Evolutionary conservation across 345 rosid species (phyloP).

Genomic region (Orychophragmus violaceus): DNA sequence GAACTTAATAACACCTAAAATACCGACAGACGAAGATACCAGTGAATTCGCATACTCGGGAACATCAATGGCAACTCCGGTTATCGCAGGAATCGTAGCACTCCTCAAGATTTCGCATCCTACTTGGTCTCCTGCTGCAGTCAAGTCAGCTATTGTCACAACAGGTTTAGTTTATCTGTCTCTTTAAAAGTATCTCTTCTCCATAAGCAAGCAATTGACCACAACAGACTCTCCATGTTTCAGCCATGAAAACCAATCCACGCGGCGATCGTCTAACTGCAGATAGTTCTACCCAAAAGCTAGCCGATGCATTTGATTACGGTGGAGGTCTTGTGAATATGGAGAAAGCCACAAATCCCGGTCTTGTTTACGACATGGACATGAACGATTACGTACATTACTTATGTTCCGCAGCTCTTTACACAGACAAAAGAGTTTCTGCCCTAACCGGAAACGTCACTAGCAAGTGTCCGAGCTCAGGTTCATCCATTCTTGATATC

Average conservation of each 20-base stretch:
- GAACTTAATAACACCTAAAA: constrained; percentile 8
- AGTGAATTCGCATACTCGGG: constrained; percentile 33
- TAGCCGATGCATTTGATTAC: constrained; percentile 50
- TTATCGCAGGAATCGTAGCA: constrained; percentile 40
- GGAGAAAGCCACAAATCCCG: constrained; percentile 48
- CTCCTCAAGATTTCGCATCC: constrained; percentile 35
- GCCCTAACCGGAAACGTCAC: constrained; percentile 26
- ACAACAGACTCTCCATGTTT: neutral
- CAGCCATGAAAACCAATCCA: constrained; percentile 29
- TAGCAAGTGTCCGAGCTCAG: constrained; percentile 24
- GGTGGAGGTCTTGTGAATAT: constrained; percentile 59
- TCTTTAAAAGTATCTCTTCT: neutral
- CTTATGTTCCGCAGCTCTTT: constrained; percentile 39
- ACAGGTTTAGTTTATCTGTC: constrained; percentile 33
- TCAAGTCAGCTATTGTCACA: constrained; percentile 49
- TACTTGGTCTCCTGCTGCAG: constrained; percentile 56
- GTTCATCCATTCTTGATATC: constrained; percentile 40
- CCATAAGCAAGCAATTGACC: neutral
- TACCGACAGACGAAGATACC: constrained; percentile 2
- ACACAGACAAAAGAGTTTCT: constrained; percentile 42
- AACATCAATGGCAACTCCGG: constrained; percentile 65
- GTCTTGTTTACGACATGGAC: constrained; percentile 53
- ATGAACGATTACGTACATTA: constrained; percentile 38
- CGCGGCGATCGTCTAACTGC: constrained; percentile 38
- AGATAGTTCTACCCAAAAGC: constrained; percentile 36